Conservation (phyloP, 1,284 basidiomycete genomes). For the Irpex rosettiformis region DNA sequence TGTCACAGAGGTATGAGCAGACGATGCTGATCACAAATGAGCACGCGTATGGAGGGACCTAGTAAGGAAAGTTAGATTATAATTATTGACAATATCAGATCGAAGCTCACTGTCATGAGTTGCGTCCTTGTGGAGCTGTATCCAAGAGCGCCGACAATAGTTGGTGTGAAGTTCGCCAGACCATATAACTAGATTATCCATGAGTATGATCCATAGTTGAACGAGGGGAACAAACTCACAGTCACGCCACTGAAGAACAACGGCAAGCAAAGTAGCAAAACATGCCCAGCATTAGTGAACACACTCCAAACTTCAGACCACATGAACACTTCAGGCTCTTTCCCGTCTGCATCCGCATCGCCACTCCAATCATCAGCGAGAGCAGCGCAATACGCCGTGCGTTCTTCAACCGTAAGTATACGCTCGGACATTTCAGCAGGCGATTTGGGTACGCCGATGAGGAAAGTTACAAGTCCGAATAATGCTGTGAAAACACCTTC, state of each 20-base stretch:
- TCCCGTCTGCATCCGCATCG: not conserved
- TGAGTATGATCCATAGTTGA: not conserved
- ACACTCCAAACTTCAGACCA: not conserved
- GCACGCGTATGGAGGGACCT: not conserved
- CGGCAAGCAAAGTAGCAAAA: not conserved
- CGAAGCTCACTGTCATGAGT: not conserved
- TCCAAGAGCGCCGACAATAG: not conserved
- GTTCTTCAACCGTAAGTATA: not conserved
- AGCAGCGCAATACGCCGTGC: not conserved
- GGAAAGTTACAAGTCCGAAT: not conserved
- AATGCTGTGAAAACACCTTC: conserved; percentile 27
- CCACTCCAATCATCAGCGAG: not conserved
- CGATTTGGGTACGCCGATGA: not conserved
- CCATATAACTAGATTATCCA: not conserved
- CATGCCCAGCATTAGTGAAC: not conserved
- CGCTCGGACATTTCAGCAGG: not conserved
- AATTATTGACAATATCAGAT: not conserved
- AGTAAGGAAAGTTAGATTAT: not conserved
- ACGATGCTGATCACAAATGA: not conserved
- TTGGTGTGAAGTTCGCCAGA: not conserved
- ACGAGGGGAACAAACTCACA: not conserved
- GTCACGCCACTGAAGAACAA: conserved; percentile 1
- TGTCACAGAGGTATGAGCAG: not conserved
- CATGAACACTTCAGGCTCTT: not conserved
- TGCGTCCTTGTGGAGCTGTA: not conserved